Base-by-base conservation (phyloP, 2,329 filamentous ascomycete genomes). In the Calonectria pauciramosa region DNA sequence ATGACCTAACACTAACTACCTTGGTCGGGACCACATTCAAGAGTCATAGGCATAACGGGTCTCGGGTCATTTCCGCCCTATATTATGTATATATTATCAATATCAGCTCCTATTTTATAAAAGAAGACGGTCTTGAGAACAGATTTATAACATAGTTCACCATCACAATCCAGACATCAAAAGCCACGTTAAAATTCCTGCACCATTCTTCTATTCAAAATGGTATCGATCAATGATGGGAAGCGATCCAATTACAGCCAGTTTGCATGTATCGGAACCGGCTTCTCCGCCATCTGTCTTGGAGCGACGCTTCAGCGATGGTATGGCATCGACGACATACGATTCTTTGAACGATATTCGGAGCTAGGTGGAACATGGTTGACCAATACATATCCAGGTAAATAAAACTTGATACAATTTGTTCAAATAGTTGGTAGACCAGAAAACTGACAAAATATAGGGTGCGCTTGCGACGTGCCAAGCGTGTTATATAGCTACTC, bases 361-460 rank as follows among this genome's bases (percentile, higher is more conserved):
- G 88, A 88, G 4, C 86, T 93, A 54, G 92, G 92, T 38, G 92
- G 92, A 10, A 93, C 92, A 1, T 94, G 92, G 92, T 88, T 88
- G 82, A 88, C 88, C 56, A 94, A 93, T 80, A 85, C 87, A 38
- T 94, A 94, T 82, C 92, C 90, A 13, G 89, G 89, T 82, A 83
- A 34, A 11, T 34, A 34, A 11, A 34, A 34, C 10, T 34, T 13
- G 7, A 2, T 10, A 32, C 30, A 34, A 34, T 13, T 34, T 10
- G 11, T 34, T 34, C 34, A 34, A 34, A 34, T 34, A 34, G 5
- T 34, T 34, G 5, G 34, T 34, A 9, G 34, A 34, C 11, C 34
- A 34, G 34, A 13, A 13, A 1, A 13, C n/a, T 68, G 68, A 63
- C 11, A 11, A 26, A 72, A 9, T 34, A n/a, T 30, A 83, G 82